These are phyloP conservation scores for Spergularia bocconei DNA, from an alignment of 148 eudicot species.

Conservation along the genomic window DNA sequence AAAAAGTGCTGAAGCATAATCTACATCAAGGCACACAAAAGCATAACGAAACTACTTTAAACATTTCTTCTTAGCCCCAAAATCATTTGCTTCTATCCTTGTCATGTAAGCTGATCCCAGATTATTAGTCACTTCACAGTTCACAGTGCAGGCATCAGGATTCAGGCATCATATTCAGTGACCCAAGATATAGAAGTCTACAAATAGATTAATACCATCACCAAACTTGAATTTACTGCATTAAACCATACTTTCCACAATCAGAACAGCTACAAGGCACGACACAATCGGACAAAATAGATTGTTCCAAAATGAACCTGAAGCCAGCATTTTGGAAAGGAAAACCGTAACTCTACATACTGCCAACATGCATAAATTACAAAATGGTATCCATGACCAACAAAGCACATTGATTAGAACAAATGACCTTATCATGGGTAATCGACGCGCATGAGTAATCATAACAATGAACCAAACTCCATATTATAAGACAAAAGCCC, in stretches of 20 bases:
- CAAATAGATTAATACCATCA: background rate
- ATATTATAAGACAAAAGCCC: too few relatives aligned
- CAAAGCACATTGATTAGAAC: background rate
- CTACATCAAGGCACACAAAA: background rate
- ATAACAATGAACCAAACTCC: too few relatives aligned
- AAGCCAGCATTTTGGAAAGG: background rate
- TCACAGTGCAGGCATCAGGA: background rate
- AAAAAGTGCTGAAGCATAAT: background rate
- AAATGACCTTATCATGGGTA: too few relatives aligned
- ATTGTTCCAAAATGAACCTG: background rate
- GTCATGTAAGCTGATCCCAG: too few relatives aligned
- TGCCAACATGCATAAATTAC: background rate
- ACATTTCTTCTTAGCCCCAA: background rate
- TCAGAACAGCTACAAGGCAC: background rate
- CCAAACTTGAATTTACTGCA: background rate
- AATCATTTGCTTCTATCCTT: background rate
- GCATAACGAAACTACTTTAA: background rate
- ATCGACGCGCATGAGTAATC: too few relatives aligned
- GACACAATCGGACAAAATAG: background rate
- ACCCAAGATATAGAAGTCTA: background rate
- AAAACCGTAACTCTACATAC: background rate
- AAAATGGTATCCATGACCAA: background rate
- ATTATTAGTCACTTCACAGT: background rate
- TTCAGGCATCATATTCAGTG: background rate
- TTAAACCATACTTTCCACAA: background rate